Evolutionary conservation across 73 alveolate species (phyloP), one percentile per base, ranked within the genome.

Genomic region (Diophrys appendiculata): DNA sequence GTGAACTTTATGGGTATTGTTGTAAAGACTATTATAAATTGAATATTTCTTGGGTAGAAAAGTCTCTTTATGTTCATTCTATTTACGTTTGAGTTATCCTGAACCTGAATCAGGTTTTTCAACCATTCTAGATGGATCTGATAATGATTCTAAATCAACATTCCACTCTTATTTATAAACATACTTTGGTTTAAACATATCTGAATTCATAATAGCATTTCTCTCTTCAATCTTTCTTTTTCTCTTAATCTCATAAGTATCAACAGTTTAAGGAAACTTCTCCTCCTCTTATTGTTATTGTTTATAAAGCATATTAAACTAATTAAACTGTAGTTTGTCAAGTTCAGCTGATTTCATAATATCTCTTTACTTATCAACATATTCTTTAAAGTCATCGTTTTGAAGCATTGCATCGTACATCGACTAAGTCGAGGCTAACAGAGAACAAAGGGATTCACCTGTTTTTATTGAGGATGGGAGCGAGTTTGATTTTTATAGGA

Each of bases 31-130:
- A 25, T 31, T 70, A 52, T 33, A 74, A 34, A 60, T 54, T 0
- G 83, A 33, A 60, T 33, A 52, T 33, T 76, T 76, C 54, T 67
- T 69, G 23, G 91, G 91, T 22, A 83, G 76, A 52, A 85, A 78
- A 22, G 88, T 78, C 54, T 85, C 85, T 54, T 85, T 85, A 35
- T 78, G 87, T 22, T 78, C 92, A 72, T 78, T 69, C 88, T 76
- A 72, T 53, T 76, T 77, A 14, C 68, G 54, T 43, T 76, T 76
- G 28, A 52, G 18, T 43, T 43, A 18, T 43, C 60, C 60, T 11
- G 60, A 43, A 5, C 60, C 60, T 43, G n/a, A 5, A 11, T 43
- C 60, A 11, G 60, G 60, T 43, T 43, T 43, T 18, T 43, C 60
- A 11, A 43, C 60, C 60, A 43, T 43, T 43, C 18, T 43, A 11